Evolutionary conservation across 352 stramenopile species (phyloP).

Genomic region (Globisporangium sylvaticum): DNA sequence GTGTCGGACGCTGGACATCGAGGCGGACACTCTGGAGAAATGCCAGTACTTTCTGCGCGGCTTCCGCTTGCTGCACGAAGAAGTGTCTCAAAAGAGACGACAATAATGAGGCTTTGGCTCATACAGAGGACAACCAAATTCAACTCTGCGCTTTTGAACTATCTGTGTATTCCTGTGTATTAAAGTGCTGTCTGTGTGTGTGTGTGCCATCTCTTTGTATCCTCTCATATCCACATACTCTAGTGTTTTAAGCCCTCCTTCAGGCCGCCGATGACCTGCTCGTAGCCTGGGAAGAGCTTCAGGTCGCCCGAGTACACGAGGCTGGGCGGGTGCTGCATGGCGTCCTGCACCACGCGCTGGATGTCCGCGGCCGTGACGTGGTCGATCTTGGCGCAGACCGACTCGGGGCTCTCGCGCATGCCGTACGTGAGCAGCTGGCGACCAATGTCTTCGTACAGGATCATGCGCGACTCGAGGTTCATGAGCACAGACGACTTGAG

Average conservation of each 20-base stretch:
- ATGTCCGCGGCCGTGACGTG: constrained; percentile 83
- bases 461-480: constrained; percentile 97
- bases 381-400: constrained; percentile 87
- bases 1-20: constrained; percentile 63
- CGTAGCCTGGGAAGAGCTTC: constrained; percentile 74
- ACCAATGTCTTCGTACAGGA: constrained; percentile 99
- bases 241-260: constrained; percentile 51
- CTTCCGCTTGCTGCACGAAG: constrained; percentile 55
- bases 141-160: not conserved
- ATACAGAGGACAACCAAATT: not conserved
- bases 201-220: constrained; percentile 7
- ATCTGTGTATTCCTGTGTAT: not conserved
- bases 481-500: constrained; percentile 99
- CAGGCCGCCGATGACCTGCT: constrained; percentile 73
- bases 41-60: constrained; percentile 43
- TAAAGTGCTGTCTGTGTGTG: not conserved
- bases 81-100: constrained; percentile 30
- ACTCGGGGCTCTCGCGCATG: constrained; percentile 85
- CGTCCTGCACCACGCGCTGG: constrained; percentile 69
- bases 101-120: not conserved
- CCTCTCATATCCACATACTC: not conserved
- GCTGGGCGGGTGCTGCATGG: constrained; percentile 75
- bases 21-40: constrained; percentile 50
- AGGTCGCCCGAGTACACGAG: constrained; percentile 85
- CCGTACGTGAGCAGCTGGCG: constrained; percentile 97